Conservation (phyloP, 805 yeast species). For the Metschnikowia kunwiensis region DNA sequence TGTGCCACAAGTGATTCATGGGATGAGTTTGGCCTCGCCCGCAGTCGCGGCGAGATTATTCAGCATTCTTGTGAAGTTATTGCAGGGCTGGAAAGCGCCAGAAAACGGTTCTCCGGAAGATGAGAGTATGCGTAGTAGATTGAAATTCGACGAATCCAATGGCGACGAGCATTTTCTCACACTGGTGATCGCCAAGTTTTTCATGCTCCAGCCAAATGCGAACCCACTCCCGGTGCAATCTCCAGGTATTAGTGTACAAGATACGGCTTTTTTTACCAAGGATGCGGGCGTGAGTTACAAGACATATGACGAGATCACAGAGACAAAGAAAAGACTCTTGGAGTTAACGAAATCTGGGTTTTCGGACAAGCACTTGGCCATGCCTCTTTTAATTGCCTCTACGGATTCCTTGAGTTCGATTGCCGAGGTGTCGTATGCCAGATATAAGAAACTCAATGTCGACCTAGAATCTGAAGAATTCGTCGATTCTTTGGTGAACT, state of each 20-base stretch:
- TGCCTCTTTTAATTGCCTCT: conserved; percentile 61
- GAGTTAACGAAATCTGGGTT: conserved; percentile 44
- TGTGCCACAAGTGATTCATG: conserved; percentile 47
- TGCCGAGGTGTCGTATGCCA: conserved; percentile 51
- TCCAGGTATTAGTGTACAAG: conserved; percentile 63
- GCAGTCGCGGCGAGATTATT: conserved; percentile 57
- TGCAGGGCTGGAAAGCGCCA: conserved; percentile 49
- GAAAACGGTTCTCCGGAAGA: conserved; percentile 45
- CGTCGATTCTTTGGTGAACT: conserved; percentile 40
- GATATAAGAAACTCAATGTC: conserved; percentile 47
- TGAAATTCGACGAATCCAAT: conserved; percentile 33
- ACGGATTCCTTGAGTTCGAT: conserved; percentile 56
- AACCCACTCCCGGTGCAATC: conserved; percentile 31
- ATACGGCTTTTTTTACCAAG: conserved; percentile 60
- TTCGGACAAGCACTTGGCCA: conserved; percentile 32
- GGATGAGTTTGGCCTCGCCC: conserved; percentile 39
- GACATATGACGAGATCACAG: conserved; percentile 40
- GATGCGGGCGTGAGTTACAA: conserved; percentile 65
- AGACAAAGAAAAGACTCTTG: conserved; percentile 26
- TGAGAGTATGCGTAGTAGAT: conserved; percentile 28
- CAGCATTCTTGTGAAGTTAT: conserved; percentile 53
- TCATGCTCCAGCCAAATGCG: conserved; percentile 49
- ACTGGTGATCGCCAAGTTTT: conserved; percentile 50
- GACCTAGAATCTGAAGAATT: conserved; percentile 51
- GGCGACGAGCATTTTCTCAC: conserved; percentile 47